These are phyloP conservation scores for Jamesozyma rosinii DNA, from an alignment of 805 yeast species.

Conservation along the genomic window DNA sequence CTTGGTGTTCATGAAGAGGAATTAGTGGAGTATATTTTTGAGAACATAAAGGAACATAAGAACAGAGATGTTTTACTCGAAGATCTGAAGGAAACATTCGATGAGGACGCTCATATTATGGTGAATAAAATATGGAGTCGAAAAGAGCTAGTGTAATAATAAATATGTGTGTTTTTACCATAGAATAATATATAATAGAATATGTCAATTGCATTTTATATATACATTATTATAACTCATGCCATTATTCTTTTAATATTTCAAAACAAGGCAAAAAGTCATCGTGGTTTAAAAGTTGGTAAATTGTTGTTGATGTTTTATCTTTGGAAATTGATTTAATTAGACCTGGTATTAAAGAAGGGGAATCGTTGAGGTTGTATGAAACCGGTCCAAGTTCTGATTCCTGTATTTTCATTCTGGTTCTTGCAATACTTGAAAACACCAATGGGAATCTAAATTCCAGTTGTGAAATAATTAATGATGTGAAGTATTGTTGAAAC, in stretches of 20 bases:
- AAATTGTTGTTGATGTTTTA: conserved; percentile 18
- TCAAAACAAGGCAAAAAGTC: background rate
- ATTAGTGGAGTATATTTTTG: conserved; percentile 26
- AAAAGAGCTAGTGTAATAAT: conserved; percentile 3
- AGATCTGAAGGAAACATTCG: conserved; percentile 28
- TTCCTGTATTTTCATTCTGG: conserved; percentile 15
- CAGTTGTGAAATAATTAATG: conserved; percentile 26
- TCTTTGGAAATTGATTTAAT: conserved; percentile 14
- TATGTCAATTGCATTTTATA: background rate
- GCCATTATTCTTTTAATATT: background rate
- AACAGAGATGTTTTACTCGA: conserved; percentile 15
- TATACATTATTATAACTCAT: background rate
- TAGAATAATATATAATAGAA: background rate
- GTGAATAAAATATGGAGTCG: conserved; percentile 25
- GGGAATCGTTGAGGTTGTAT: conserved; percentile 17
- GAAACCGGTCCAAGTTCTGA: conserved; percentile 22
- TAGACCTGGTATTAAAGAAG: conserved; percentile 18
- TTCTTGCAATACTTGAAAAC: conserved; percentile 23
- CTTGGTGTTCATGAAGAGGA: conserved; percentile 29
- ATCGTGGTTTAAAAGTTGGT: conserved; percentile 8
- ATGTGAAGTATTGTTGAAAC: conserved; percentile 21
- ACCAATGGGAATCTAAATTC: conserved; percentile 31
- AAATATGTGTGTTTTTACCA: background rate
- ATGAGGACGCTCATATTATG: conserved; percentile 25
- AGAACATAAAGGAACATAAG: conserved; percentile 21